phyloP scores from a whole-genome alignment of 2,329 filamentous ascomycete genomes.

The Botrytis porri region DNA sequence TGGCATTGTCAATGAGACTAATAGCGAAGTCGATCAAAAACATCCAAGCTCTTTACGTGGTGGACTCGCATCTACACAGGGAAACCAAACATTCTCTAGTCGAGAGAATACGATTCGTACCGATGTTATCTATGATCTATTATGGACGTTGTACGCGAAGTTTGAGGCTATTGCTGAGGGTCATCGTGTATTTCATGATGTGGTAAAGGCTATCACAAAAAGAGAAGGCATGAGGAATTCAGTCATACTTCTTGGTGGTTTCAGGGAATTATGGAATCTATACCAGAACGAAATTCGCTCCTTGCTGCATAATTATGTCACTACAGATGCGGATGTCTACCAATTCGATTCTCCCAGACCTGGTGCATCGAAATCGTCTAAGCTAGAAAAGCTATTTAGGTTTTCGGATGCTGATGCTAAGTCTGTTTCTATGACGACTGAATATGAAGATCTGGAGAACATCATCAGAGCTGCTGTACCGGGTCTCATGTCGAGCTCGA shows the following conservation, averaged over 20 bases:
- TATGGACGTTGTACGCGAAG: slow-evolving; percentile 91
- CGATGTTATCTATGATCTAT: slow-evolving; percentile 83
- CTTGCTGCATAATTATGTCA: slow-evolving; percentile 91
- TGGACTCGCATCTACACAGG: slow-evolving; percentile 47
- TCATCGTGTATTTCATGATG: slow-evolving; percentile 89
- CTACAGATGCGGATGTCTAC: slow-evolving; percentile 78
- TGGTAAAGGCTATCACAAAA: slow-evolving; percentile 79
- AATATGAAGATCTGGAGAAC: slow-evolving; percentile 83
- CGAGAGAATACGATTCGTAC: slow-evolving; percentile 74
- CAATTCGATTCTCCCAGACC: slow-evolving; percentile 61
- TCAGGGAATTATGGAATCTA: slow-evolving; percentile 96
- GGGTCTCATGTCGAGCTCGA: slow-evolving; percentile 75
- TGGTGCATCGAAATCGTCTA: slow-evolving; percentile 40
- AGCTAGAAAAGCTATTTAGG: slow-evolving; percentile 63
- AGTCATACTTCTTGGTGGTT: slow-evolving; percentile 73
- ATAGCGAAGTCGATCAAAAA: slow-evolving; percentile 87
- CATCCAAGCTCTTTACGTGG: slow-evolving; percentile 78
- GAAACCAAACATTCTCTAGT: slow-evolving; percentile 61
- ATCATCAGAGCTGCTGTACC: slow-evolving; percentile 92
- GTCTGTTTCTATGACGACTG: slow-evolving; percentile 72
- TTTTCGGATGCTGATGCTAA: slow-evolving; percentile 82
- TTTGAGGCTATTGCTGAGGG: slow-evolving; percentile 97
- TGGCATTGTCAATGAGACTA: slow-evolving; percentile 89
- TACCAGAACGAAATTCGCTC: slow-evolving; percentile 98
- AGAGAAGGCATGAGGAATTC: slow-evolving; percentile 68